A percentile compares a stretch with the other conserved stretches of the same genome.
Evolutionary conservation across 179 eudicot species (phyloP).

Genomic region (Corrigiola litoralis): DNA sequence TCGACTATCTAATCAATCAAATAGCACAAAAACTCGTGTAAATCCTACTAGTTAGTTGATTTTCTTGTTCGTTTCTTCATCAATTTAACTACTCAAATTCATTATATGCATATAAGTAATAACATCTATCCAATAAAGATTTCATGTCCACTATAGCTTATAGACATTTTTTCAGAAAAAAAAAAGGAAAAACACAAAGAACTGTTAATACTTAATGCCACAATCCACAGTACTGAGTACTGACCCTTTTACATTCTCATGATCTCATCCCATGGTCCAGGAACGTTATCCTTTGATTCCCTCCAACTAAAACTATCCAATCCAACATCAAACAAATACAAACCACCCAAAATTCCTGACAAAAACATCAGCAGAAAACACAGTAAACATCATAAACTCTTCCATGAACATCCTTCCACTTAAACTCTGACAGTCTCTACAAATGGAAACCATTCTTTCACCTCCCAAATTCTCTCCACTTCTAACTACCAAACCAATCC

Average conservation of each 20-base stretch:
- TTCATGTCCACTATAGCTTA: no score
- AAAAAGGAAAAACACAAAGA: no score
- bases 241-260: neutral
- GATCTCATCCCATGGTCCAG: conserved; percentile 18
- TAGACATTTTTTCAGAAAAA: no score
- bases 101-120: no score
- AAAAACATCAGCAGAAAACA: conserved; percentile 13
- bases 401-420: conserved; percentile 21
- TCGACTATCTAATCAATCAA: no score
- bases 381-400: conserved; percentile 4
- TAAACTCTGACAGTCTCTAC: conserved; percentile 8
- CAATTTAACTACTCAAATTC: no score
- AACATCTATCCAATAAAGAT: no score
- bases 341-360: conserved; percentile 40
- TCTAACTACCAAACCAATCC: conserved; percentile 34
- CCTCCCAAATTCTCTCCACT: conserved; percentile 54
- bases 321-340: conserved; percentile 34
- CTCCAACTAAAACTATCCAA: conserved; percentile 17
- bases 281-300: conserved; percentile 21
- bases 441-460: conserved; percentile 88
- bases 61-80: no score
- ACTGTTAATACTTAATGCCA: no score
- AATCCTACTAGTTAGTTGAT: no score
- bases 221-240: no score
- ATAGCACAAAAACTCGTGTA: no score